phyloP scores from a whole-genome alignment of 1,139 yeast genomes.

The Kodamaea suecica region DNA sequence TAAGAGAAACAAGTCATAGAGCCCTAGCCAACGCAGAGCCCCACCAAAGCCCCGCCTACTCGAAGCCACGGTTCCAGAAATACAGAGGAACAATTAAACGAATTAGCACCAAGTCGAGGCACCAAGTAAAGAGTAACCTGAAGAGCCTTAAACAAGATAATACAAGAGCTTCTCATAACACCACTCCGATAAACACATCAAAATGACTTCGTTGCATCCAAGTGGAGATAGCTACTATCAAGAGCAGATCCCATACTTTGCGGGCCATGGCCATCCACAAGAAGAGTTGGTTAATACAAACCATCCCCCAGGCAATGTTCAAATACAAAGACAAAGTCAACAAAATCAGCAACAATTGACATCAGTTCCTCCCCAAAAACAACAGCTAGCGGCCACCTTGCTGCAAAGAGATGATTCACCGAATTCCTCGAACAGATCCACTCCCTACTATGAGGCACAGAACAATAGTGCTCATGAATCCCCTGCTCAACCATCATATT shows the following conservation, averaged over 20 bases:
- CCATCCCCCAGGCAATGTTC: no score
- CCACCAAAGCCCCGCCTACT: no score
- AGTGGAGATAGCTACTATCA: conserved; percentile 33
- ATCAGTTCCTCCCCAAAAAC: conserved; percentile 2
- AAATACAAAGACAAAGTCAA: no score
- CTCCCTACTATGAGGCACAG: conserved; percentile 15
- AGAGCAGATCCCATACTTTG: conserved; percentile 29
- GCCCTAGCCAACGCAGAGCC: no score
- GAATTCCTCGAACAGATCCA: conserved; percentile 13
- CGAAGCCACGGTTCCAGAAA: no score
- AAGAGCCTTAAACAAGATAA: no score
- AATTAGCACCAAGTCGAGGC: no score
- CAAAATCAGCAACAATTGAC: conserved; percentile 4
- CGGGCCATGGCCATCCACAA: neutral
- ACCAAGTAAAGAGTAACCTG: no score
- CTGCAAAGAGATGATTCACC: conserved; percentile 13
- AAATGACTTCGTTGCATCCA: conserved; percentile 36
- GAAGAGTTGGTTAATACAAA: conserved; percentile 1
- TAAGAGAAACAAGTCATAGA: no score
- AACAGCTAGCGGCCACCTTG: conserved; percentile 2
- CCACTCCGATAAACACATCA: no score
- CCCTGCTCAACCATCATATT: conserved; percentile 3
- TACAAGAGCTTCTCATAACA: no score
- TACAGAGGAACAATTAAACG: no score
- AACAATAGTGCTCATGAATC: conserved; percentile 4